Conservation (phyloP, 805 yeast species). For the Candida xiaguanensis region DNA sequence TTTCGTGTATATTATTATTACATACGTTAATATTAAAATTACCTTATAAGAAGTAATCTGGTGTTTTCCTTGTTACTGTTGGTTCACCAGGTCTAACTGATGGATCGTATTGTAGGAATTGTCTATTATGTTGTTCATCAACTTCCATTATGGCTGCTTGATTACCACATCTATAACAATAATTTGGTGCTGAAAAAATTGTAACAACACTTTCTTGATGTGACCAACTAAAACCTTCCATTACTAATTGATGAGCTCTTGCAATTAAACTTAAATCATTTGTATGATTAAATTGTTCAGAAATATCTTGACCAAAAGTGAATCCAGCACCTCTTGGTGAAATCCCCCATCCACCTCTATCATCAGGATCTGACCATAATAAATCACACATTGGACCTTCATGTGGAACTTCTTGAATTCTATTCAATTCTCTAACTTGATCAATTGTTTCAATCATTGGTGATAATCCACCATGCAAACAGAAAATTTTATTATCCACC, state of each 20-base stretch:
- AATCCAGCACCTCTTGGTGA: conserved; percentile 98
- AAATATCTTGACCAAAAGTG: conserved; percentile 94
- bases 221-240: conserved; percentile 95
- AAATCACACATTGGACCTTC: conserved; percentile 98
- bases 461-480: conserved; percentile 91
- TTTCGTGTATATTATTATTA: not conserved
- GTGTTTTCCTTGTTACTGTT: conserved; percentile 92
- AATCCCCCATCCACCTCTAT: conserved; percentile 97
- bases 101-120: conserved; percentile 93
- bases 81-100: conserved; percentile 98
- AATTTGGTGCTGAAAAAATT: conserved; percentile 92
- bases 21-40: not conserved
- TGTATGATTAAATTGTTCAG: conserved; percentile 89
- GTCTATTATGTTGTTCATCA: conserved; percentile 88
- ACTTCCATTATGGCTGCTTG: conserved; percentile 99
- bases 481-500: conserved; percentile 85
- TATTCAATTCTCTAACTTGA: conserved; percentile 84
- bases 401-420: conserved; percentile 95
- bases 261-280: conserved; percentile 83
- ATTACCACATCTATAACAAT: conserved; percentile 96
- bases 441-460: conserved; percentile 93
- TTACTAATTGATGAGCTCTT: conserved; percentile 94
- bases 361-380: conserved; percentile 97
- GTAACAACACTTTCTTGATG: conserved; percentile 94
- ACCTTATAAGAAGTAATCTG: conserved; percentile 80